Base-by-base conservation (phyloP, 1,139 yeast species). In the Taiozyma onychis region DNA sequence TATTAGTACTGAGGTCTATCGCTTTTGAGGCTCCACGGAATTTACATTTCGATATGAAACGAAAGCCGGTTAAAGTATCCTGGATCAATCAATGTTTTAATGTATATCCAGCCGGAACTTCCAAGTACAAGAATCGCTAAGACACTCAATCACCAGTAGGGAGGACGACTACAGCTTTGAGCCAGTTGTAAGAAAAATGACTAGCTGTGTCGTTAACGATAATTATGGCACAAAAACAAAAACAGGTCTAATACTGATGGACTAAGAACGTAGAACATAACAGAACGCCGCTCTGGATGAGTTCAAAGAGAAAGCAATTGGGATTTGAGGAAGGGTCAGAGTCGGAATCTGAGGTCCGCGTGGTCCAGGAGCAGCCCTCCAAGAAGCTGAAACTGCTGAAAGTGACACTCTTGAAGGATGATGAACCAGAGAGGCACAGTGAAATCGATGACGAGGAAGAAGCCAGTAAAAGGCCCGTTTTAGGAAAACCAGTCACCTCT, bases 291-390 rank as follows among this genome's bases (percentile, higher is more conserved):
- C 8, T n/a, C 16, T 34, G n/a, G 11, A 52, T 48, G 51, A 34
- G 44, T 4, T 16, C 21, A 21, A 58, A 58, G 49, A 49, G 63
- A 30, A 48, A 69, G 8, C 54, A 63, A 30, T 65, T 60, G 39
- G 67, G 64, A 16, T 59, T 61, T 45, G 62, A 58, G 1, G 56
- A 48, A 5, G 57, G 49, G 21, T 58, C 57, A 2, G 58, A 50
- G 22, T 58, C 50, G 5, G 61, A 49, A 10, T 41, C 11, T 13
- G 53, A 43, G 16, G 32, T 22, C 7, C 37, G 32, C 4, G 44
- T 13, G 9, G 24, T 22, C 41, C 6, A 21, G 39, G 30, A 39
- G 48, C 27, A 21, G 22, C 42, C n/a, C 24, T 18, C 21, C 13
- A 37, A 37, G 24, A 37, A 37, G 41, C 24, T 37, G 41, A 54